These are phyloP conservation scores for Extremus antarcticus DNA, from an alignment of 495 filamentous ascomycete genomes.

Conservation along the genomic window DNA sequence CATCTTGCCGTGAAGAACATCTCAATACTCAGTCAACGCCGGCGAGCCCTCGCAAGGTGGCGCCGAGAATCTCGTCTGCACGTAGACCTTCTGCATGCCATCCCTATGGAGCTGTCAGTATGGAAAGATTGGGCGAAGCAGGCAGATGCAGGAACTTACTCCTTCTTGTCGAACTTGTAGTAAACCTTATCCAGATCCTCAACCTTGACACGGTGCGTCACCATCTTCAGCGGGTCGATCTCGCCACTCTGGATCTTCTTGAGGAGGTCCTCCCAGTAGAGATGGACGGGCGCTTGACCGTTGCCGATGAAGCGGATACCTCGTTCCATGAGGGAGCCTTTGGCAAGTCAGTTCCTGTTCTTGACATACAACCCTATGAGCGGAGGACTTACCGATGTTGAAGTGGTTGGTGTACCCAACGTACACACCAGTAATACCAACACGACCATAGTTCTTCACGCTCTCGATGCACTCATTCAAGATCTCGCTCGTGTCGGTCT, in stretches of 20 bases:
- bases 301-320: constrained; percentile 74
- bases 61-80: constrained; percentile 30
- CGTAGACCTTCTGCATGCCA: constrained; percentile 37
- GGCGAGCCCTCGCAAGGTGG: constrained; percentile 28
- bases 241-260: constrained; percentile 55
- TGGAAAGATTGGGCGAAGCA: neutral
- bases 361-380: neutral
- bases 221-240: constrained; percentile 69
- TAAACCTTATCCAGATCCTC: constrained; percentile 57
- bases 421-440: constrained; percentile 72
- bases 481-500: constrained; percentile 81
- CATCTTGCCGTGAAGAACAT: no score
- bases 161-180: constrained; percentile 33
- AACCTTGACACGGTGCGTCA: constrained; percentile 63
- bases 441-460: constrained; percentile 63
- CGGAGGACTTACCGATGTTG: constrained; percentile 41
- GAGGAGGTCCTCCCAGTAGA: constrained; percentile 70
- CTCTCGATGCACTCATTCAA: constrained; percentile 79
- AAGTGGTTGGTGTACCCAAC: constrained; percentile 48
- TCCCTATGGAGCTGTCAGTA: constrained; percentile 13
- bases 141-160: constrained; percentile 1
- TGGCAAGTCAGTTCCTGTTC: neutral
- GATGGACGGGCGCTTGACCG: constrained; percentile 75
- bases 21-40: constrained; percentile 26
- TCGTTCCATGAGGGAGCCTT: constrained; percentile 70